Base-by-base conservation (phyloP, 2,329 filamentous ascomycete genomes). In the Verticillium isaacii region DNA sequence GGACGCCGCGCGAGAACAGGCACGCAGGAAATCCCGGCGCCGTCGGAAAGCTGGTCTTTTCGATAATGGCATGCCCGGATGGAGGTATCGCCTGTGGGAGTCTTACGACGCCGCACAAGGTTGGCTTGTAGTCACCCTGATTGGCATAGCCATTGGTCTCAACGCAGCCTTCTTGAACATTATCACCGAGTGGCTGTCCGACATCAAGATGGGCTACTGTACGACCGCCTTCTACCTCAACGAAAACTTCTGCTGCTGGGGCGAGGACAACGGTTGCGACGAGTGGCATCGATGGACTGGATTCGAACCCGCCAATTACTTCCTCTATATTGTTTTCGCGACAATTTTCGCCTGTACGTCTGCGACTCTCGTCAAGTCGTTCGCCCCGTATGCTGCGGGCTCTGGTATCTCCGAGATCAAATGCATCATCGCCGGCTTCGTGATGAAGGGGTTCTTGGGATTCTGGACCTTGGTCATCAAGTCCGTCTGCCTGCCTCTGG, bases 361-460 rank as follows among this genome's bases (percentile, higher is more conserved):
- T 2, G 93, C 93, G 0, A 88, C 85, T 41, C 82, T 99, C 50
- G 95, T 99, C 71, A 95, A 92, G 73, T 88, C 87, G 1, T 98
- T 95, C 75, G 93, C 95, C 5, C 95, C 95, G 0, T 99, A 99
- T 73, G 95, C 95, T 12, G 95, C 95, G 37, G 95, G 95, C 17
- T 97, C 92, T 14, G 95, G 95, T 50, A 99, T 99, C 62, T 97
- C 93, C 14, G 95, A 99, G 78, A 99, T 99, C 82, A 99, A 99
- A 77, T 97, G 93, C 76, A 98, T 99, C 72, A 97, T 99, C 71
- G 95, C 94, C 5, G 95, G 95, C 3, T 99, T 99, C 73, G 92
- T 98, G 58, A 99, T 99, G 95, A 97, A 98, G 76, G 95, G 93
- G 0, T 99, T 99, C 71, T 83, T 99, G 17, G 93, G 94, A 23